phyloP scores from a whole-genome alignment of 192 early-diverging fungal genomes.

The Gigaspora rosea region DNA sequence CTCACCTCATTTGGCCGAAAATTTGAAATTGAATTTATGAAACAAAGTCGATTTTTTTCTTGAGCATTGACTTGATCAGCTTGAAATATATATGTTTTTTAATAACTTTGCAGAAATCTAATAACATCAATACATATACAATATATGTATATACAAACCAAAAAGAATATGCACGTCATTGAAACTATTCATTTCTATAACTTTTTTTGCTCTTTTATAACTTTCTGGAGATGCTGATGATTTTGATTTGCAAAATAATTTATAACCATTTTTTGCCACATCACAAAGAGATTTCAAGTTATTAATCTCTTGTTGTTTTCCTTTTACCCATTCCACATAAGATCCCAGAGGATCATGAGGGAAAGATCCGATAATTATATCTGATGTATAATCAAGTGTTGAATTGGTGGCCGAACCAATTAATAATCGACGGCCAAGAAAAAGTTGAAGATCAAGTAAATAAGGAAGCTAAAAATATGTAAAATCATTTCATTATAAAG shows the following conservation, averaged over 20 bases:
- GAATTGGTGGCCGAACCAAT: conserved; percentile 37
- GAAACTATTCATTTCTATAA: conserved; percentile 58
- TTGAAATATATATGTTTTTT: conserved; percentile 18
- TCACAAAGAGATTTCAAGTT: conserved; percentile 64
- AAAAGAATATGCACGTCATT: conserved; percentile 81
- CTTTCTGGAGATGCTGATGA: conserved; percentile 81
- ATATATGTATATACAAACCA: conserved; percentile 39
- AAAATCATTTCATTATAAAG: conserved; percentile 16
- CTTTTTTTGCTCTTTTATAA: conserved; percentile 85
- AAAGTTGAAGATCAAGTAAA: conserved; percentile 91
- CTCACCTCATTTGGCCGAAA: conserved; percentile 79
- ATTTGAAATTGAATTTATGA: conserved; percentile 73
- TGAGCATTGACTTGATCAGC: conserved; percentile 48
- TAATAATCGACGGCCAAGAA: conserved; percentile 72
- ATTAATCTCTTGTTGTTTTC: conserved; percentile 60
- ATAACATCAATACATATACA: conserved; percentile 15
- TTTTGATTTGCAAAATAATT: conserved; percentile 83
- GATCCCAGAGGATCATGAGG: conserved; percentile 66
- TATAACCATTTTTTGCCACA: conserved; percentile 80
- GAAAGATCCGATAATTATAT: conserved; percentile 79
- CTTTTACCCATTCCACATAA: conserved; percentile 76
- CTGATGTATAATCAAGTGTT: conserved; percentile 67
- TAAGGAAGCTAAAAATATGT: conserved; percentile 62
- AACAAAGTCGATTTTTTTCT: conserved; percentile 65
- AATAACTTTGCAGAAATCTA: background rate